These are phyloP conservation scores for Colletotrichum incanum DNA, from an alignment of 2,329 filamentous ascomycete species.

Conservation along the genomic window DNA sequence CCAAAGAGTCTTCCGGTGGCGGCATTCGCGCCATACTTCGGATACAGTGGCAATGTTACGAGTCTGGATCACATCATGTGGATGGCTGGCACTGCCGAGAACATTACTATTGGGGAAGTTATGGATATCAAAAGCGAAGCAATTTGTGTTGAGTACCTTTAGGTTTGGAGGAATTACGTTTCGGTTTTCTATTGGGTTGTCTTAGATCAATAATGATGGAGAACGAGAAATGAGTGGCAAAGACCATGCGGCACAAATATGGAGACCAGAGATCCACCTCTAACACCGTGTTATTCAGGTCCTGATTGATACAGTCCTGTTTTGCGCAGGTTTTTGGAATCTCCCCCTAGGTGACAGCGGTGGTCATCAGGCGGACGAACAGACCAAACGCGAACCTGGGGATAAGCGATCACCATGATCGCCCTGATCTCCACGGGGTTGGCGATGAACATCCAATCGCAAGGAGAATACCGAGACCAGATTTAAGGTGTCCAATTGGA, in stretches of 20 bases:
- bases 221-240: not conserved
- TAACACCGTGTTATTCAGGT: not conserved
- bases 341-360: not conserved
- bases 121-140: constrained; percentile 49
- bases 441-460: constrained; percentile 10
- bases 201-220: too few species aligned
- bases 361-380: not conserved
- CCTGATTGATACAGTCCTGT: not conserved
- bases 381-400: not conserved
- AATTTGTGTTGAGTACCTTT: constrained; percentile 49
- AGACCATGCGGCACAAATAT: not conserved
- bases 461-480: not conserved
- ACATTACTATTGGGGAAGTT: constrained; percentile 47
- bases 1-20: not conserved
- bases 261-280: not conserved
- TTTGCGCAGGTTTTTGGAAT: not conserved
- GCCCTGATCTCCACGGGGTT: too few species aligned
- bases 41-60: constrained; percentile 44
- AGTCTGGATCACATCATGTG: constrained; percentile 49
- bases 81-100: constrained; percentile 48
- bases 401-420: not conserved
- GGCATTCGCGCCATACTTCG: constrained; percentile 23
- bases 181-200: not conserved
- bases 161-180: not conserved
- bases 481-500: constrained; percentile 1